Evolutionary conservation across 2,329 filamentous ascomycete genomes (phyloP), one percentile per base, ranked within the genome.

Genomic region (Pseudogymnoascus sp.): DNA sequence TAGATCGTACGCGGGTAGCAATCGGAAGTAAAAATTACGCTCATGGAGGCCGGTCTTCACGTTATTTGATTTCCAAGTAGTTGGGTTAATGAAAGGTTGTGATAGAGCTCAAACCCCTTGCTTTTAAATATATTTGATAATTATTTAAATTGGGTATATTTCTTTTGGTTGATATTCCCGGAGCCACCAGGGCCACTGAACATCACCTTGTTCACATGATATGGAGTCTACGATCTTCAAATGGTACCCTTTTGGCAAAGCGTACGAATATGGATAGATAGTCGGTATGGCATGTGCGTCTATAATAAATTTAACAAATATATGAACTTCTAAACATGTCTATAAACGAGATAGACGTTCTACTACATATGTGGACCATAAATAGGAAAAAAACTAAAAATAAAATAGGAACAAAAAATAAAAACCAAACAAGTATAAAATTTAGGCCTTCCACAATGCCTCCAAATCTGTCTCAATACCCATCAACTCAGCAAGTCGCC

Each of bases 391-490:
- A 6, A 1, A 2, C 5, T 32, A 32, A 3, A 54, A 37, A n/a
- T 4, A 9, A 54, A 1, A 41, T 9, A 41, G 16, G 6, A 25
- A 25, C 8, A 11, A 22, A 3, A 12, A 20, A 41, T 12, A 54
- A 32, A 54, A 12, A 2, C 0, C n/a, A 18, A 54, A 47, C 8
- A 0, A 9, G 32, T 0, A 32, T 18, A 9, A 54, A 54, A 12
- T 12, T 20, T 2, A 54, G 6, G 47, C 47, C n/a, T 54, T 32
- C 47, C 47, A 54, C 47, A 54, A 32, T 16, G 47, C 28, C 25
- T 54, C 47, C 28, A 54, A 54, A 20, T 54, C 47, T 5, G 47
- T 54, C 28, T 54, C 47, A 20, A 54, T 54, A 32, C 47, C 47
- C 47, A 32, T 54, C 47, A 54, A 20, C 16, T 54, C 16, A 18